These are phyloP conservation scores for Colletotrichum kahawae DNA, from an alignment of 2,329 filamentous ascomycete genomes.

Conservation along the genomic window DNA sequence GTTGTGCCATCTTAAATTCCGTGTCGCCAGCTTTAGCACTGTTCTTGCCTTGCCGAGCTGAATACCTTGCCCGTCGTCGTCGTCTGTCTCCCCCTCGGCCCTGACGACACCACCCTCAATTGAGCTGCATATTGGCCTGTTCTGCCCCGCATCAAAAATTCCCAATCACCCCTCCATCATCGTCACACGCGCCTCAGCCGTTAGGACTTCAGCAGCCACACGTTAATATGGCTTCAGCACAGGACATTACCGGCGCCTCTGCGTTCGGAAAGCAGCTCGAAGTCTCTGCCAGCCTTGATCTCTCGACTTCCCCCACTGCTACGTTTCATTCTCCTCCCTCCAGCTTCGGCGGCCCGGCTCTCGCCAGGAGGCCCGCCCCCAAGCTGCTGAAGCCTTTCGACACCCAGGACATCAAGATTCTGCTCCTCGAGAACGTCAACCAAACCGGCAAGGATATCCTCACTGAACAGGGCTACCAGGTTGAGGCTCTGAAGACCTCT, in stretches of 20 bases:
- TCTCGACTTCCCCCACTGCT: conserved; percentile 77
- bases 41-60: background rate
- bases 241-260: conserved; percentile 51
- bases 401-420: conserved; percentile 93
- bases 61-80: background rate
- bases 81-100: background rate
- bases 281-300: conserved; percentile 65
- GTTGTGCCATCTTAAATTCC: background rate
- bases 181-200: background rate
- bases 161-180: conserved; percentile 7
- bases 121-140: background rate
- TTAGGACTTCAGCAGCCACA: background rate
- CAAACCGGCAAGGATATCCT: conserved; percentile 86
- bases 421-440: conserved; percentile 96
- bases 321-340: conserved; percentile 77
- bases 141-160: conserved; percentile 7
- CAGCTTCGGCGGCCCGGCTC: conserved; percentile 58
- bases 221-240: conserved; percentile 48
- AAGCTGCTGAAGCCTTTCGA: conserved; percentile 96
- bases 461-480: conserved; percentile 88
- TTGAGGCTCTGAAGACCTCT: conserved; percentile 88
- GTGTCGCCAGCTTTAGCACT: background rate
- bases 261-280: conserved; percentile 32
- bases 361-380: conserved; percentile 47
- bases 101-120: background rate